These are phyloP conservation scores for Acanthamoeba sp. DNA, from an alignment of 208 protist species.

Conservation along the genomic window DNA sequence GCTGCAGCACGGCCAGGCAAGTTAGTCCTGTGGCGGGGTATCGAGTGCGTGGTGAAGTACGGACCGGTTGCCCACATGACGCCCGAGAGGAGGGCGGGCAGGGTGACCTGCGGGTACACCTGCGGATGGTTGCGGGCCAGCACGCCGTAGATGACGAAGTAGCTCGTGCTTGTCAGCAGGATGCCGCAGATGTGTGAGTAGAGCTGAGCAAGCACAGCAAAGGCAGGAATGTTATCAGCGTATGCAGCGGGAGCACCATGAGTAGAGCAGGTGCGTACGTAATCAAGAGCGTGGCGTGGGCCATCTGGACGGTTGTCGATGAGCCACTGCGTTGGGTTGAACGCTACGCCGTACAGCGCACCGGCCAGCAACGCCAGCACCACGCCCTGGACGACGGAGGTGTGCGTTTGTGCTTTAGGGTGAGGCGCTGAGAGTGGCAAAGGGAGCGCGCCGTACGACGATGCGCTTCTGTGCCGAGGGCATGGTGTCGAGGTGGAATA, in stretches of 20 bases:
- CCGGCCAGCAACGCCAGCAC: background rate
- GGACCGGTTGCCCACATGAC: conserved; percentile 4
- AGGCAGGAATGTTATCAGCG: background rate
- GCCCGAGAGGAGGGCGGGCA: conserved; percentile 14
- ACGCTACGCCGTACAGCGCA: background rate
- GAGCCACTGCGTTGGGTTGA: conserved; percentile 31
- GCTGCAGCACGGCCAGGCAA: too few relatives aligned
- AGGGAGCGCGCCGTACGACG: background rate
- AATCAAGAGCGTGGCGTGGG: background rate
- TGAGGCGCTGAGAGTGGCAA: background rate
- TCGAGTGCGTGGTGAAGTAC: background rate
- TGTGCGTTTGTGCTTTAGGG: background rate
- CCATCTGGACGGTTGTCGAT: conserved; percentile 14
- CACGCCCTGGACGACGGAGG: background rate
- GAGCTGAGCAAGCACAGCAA: background rate
- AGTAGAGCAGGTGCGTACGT: background rate
- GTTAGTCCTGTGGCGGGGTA: too few relatives aligned
- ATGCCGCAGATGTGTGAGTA: background rate
- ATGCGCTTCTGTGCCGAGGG: conserved; percentile 17
- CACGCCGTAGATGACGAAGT: conserved; percentile 46
- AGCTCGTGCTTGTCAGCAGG: background rate
- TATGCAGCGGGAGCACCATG: too few relatives aligned
- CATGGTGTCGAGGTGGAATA: conserved; percentile 56
- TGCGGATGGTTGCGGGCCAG: conserved; percentile 23
- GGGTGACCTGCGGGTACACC: conserved; percentile 40